Percentiles rank a stretch among this genome's conserved stretches.
phyloP scores from a whole-genome alignment of 2,329 filamentous ascomycete genomes.

The Cladophialophora psammophila region DNA sequence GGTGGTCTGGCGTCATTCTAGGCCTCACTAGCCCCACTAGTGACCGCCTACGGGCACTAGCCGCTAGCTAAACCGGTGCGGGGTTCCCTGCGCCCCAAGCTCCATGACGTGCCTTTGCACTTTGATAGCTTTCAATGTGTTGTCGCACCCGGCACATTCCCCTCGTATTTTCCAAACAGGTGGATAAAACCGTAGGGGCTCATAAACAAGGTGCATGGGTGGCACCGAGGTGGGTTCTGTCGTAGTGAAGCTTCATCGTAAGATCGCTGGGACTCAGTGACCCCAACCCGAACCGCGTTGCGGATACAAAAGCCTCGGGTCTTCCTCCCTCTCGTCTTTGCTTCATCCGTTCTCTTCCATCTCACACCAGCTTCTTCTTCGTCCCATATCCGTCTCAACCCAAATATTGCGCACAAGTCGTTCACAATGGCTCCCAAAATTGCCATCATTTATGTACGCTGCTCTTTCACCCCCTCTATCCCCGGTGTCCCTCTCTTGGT shows the following conservation, averaged over 20 bases:
- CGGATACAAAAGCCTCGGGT: conserved; percentile 24
- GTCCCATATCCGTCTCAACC: conserved; percentile 1
- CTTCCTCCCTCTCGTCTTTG: not conserved
- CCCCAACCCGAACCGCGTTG: not conserved
- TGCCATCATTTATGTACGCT: conserved; percentile 85
- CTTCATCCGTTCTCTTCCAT: not conserved
- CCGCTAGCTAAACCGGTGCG: not conserved
- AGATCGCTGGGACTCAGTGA: not conserved
- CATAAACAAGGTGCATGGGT: not conserved
- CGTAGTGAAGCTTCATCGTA: conserved; percentile 3
- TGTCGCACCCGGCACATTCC: not conserved
- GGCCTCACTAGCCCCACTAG: not conserved
- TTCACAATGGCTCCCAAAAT: conserved; percentile 84
- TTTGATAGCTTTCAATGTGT: not conserved
- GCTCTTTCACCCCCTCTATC: conserved; percentile 39
- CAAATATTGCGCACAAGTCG: conserved; percentile 1
- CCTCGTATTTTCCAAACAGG: not conserved
- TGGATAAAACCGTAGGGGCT: not conserved
- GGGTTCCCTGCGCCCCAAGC: not conserved
- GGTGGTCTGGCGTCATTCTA: conserved; percentile 7
- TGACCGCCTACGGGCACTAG: not conserved
- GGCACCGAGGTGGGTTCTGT: not conserved
- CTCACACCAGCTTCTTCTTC: conserved; percentile 2
- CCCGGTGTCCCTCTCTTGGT: not conserved
- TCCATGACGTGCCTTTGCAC: not conserved